Percentiles rank a stretch among this genome's conserved stretches.
Conservation (phyloP, 768 basidiomycete species). For the Pleurotus sapidus region DNA sequence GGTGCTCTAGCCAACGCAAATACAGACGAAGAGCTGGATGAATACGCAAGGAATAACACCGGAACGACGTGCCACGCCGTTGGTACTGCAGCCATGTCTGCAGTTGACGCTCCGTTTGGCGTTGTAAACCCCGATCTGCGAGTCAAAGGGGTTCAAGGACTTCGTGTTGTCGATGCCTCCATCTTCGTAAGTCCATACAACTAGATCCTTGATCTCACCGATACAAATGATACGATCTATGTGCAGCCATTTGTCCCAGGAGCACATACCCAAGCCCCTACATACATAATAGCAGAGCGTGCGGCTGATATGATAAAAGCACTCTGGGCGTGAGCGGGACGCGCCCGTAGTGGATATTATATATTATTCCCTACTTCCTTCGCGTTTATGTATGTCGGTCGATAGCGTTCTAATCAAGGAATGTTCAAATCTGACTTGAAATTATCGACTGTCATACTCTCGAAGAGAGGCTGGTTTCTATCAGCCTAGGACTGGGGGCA, state of each 20-base stretch:
- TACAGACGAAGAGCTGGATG: conserved; percentile 23
- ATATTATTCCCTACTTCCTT: neutral
- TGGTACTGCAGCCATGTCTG: conserved; percentile 31
- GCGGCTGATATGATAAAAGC: neutral
- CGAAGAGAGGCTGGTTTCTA: too few relatives aligned
- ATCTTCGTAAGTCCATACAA: neutral
- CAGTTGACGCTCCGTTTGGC: conserved; percentile 21
- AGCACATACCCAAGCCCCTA: neutral
- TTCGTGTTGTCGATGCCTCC: neutral
- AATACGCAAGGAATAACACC: conserved; percentile 18
- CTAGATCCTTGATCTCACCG: neutral
- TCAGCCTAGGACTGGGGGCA: too few relatives aligned
- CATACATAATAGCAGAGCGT: neutral
- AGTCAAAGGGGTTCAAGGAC: conserved; percentile 25
- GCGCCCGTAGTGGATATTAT: neutral
- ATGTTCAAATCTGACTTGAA: too few relatives aligned
- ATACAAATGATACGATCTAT: neutral
- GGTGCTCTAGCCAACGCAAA: conserved; percentile 16
- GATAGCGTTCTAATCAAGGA: too few relatives aligned
- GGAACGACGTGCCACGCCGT: conserved; percentile 27
- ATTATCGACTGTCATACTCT: too few relatives aligned
- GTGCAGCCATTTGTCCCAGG: neutral
- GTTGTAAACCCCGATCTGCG: conserved; percentile 35
- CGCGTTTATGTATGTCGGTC: too few relatives aligned
- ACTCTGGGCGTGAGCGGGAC: neutral